Base-by-base conservation (phyloP, 805 yeast species). In the Debaryomyces prosopidis region DNA sequence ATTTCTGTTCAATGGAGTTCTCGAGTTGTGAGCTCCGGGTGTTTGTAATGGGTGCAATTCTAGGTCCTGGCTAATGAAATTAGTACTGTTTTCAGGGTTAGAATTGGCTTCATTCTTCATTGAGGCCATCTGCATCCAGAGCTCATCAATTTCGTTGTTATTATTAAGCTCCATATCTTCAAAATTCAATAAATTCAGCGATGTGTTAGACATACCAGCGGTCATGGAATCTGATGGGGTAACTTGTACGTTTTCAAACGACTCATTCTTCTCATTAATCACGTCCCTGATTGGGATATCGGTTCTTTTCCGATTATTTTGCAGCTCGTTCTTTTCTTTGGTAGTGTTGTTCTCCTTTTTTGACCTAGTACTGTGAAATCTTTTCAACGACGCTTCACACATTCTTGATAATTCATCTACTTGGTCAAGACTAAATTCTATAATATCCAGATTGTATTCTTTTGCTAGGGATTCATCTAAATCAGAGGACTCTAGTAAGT, bases 121-220 rank as follows among this genome's bases (percentile, higher is more conserved):
- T 16, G 55, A 51, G 9, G 54, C 57, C 51, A 69, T 59, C 45
- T 65, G 67, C 32, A 48, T 46, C 76, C 76, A 70, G 40, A 69
- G 54, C 30, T 62, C 58, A 45, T 70, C 75, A 37, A 69, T 59
- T 34, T 68, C 71, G 9, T 50, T 55, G 46, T 63, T 62, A 16
- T 62, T 59, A 11, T 59, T 45, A 33, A 54, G 49, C 16, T 48
- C 45, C 27, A 51, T 43, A 2, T 53, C 60, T 14, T 54, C 58
- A 12, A 47, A 14, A 20, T 41, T 17, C 34, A 34, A 18, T 2
- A 19, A 14, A 34, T 34, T 34, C 4, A 34, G 23, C 19, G 37
- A 34, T 17, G 12, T 19, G 6, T 7, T n/a, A 6, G 19, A n/a
- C n/a, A 18, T n/a, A 9, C 23, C n/a, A n/a, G 37, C 19, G 11